Base-by-base conservation (phyloP, 345 rosid species). In the Populus ilicifolia region DNA sequence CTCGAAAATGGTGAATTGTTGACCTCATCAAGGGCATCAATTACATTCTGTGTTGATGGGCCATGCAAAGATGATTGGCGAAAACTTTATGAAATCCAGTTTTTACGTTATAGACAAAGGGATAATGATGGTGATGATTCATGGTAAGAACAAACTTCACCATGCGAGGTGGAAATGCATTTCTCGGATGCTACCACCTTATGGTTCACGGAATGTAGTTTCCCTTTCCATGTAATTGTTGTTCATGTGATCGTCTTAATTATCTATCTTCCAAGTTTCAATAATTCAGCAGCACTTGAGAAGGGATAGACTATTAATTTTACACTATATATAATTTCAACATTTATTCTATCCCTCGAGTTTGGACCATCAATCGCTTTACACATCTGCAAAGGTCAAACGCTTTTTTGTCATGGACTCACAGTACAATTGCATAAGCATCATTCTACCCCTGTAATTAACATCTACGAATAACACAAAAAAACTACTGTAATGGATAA, bases 111-210 rank as follows among this genome's bases (percentile, higher is more conserved):
- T 33, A 33, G 78, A n/a, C 20, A 50, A 67, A 33, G 36, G 36
- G 36, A 33, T 33, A 33, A 33, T 48, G 43, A 35, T 50, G 10
- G 44, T 30, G 17, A 65, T 30, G 4, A 77, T 59, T 77, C 44
- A 69, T 77, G 35, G n/a, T 4, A 43, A 59, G 41, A 5, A 8
- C n/a, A 35, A 67, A 14, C 54, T 13, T 72, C 76, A 56, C 67
- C 75, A 77, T 77, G 78, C 29, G 71, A 48, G 67, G 29, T 27
- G 27, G 65, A 74, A 62, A 27, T 74, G 77, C 77, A 64, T 74
- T 74, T 74, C 52, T 75, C 38, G 67, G 68, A 33, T 33, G 36
- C 36, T 33, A 33, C 5, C 36, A 33, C 36, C 36, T 33, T 33
- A 33, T 33, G 36, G 36, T 33, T 33, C 36, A 33, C 36, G 36